phyloP scores from a whole-genome alignment of 2,329 filamentous ascomycete genomes.

The Diaporthe australafricana region DNA sequence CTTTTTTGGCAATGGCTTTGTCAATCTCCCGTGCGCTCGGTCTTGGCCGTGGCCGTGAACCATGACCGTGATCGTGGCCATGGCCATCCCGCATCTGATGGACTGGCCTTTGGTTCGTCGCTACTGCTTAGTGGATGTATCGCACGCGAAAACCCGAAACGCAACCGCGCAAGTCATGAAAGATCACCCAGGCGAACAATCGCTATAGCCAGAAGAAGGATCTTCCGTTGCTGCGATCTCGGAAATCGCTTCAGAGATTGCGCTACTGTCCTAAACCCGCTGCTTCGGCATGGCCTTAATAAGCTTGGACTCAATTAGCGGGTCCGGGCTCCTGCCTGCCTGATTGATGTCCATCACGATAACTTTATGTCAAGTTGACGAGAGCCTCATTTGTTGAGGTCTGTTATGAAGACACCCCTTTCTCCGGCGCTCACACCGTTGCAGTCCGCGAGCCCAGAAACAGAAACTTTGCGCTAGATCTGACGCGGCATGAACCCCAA shows the following conservation, averaged over 20 bases:
- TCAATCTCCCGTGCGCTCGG: constrained; percentile 20
- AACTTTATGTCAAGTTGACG: not conserved
- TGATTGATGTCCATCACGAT: not conserved
- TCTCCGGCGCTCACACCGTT: not conserved
- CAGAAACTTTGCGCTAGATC: constrained; percentile 19
- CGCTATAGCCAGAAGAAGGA: not conserved
- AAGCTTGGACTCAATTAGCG: not conserved
- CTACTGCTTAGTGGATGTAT: not conserved
- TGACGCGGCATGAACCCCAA: constrained; percentile 27
- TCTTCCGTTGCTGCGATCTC: not conserved
- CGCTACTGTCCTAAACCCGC: not conserved
- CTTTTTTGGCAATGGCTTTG: not conserved
- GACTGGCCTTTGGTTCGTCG: not conserved
- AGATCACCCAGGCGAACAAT: not conserved
- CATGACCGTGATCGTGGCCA: not conserved
- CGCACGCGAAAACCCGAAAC: not conserved
- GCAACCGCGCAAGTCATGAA: not conserved
- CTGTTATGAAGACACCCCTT: not conserved
- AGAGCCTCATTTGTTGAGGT: not conserved
- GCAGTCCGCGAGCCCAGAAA: constrained; percentile 9
- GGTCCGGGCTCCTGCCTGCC: not conserved
- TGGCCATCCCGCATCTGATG: not conserved
- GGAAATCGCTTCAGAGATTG: constrained; percentile 24
- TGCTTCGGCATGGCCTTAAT: not conserved
- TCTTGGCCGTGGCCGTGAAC: not conserved